Evolutionary conservation across 352 stramenopile species (phyloP), one percentile per base, ranked within the genome.

Genomic region (Phytophthora multivora): DNA sequence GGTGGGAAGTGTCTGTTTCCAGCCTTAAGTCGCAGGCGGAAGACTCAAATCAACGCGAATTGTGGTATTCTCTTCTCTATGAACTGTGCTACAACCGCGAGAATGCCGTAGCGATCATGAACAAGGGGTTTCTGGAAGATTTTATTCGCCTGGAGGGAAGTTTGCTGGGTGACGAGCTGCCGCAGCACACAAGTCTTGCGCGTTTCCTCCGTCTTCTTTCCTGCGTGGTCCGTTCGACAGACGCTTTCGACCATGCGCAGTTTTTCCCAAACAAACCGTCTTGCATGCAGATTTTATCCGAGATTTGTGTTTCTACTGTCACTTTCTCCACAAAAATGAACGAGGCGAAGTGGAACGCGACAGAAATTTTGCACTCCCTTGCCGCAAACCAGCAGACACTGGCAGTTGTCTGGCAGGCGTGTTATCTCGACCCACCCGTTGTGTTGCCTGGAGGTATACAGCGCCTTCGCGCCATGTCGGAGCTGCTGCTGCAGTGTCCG

Each of bases 401-500:
- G 4, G 4, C 13, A 1, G 10, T 4, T 5, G 31, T 69, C 21
- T 19, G 41, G 19, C 65, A 65, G 31, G 16, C 38, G 1, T 65
- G 26, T 23, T 21, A 6, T 41, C 16, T 69, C 2, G 19, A 50
- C 25, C 21, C 40, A 10, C n/a, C 21, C 1, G 38, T 53, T 5
- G 8, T 28, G 10, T 39, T 19, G 5, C 11, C 15, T 16, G 53
- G 43, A 36, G 21, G 13, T 12, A 36, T 23, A 18, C 25, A 48
- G 16, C 25, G 51, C 18, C 35, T 69, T 36, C 15, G 35, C 21
- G 54, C 46, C 16, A 12, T 69, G 25, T 69, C 61, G 7, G 61
- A 69, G 9, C 45, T 69, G 54, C 28, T 69, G 19, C 39, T 69
- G 31, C 61, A 59, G 8, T 65, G 47, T 51, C 31, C 46, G 35